These are phyloP conservation scores for Neopestalotiopsis clavispora DNA, from an alignment of 2,329 filamentous ascomycete genomes.

Conservation along the genomic window DNA sequence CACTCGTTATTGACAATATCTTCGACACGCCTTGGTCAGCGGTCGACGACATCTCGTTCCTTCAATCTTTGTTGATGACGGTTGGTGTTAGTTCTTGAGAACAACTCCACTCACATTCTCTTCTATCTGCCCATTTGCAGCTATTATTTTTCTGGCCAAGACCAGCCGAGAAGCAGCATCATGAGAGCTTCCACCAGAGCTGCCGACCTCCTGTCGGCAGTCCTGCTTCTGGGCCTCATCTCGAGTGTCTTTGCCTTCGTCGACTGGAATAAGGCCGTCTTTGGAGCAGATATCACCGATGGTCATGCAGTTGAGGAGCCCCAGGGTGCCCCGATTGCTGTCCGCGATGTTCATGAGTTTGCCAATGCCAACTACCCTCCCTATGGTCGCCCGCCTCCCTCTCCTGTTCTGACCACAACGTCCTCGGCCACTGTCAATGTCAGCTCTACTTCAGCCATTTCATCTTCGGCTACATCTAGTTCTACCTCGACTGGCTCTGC, in stretches of 20 bases:
- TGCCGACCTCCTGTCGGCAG: conserved; percentile 39
- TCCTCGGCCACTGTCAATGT: neutral
- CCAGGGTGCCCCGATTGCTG: conserved; percentile 10
- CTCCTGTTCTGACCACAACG: neutral
- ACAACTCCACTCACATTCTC: neutral
- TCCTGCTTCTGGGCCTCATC: conserved; percentile 32
- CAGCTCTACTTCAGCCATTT: neutral
- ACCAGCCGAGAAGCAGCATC: conserved; percentile 20
- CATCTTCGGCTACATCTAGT: conserved; percentile 2
- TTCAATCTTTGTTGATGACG: neutral
- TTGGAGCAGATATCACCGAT: neutral
- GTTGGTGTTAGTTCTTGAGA: too few relatives aligned
- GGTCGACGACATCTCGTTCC: neutral
- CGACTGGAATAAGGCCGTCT: neutral
- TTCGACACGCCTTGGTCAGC: neutral
- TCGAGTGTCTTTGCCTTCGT: conserved; percentile 24
- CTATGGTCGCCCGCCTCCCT: conserved; percentile 15
- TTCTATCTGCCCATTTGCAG: neutral
- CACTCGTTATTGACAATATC: neutral
- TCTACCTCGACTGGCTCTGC: neutral
- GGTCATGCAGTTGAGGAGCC: neutral
- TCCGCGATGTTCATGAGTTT: conserved; percentile 14
- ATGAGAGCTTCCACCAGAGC: conserved; percentile 44
- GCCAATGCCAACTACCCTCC: conserved; percentile 15
- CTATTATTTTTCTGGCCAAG: neutral